These are phyloP conservation scores for Punica granatum DNA, from an alignment of 345 rosid genomes.

Conservation along the genomic window DNA sequence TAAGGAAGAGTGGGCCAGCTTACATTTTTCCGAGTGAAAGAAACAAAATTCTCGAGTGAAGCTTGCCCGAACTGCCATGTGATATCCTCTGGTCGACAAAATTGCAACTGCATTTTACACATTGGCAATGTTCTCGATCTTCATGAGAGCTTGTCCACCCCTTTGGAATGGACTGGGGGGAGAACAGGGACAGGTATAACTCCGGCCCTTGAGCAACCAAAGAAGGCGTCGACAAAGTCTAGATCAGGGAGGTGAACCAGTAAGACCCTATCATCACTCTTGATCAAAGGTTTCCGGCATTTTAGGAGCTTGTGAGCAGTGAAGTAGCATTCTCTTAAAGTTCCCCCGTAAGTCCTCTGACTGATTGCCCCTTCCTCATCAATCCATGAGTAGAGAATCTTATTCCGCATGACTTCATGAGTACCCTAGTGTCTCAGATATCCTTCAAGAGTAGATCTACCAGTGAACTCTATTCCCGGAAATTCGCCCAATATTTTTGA, in stretches of 20 bases:
- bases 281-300: slow-evolving; percentile 39
- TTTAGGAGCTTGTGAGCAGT: slow-evolving; percentile 44
- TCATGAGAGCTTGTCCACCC: slow-evolving; percentile 66
- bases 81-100: slow-evolving; percentile 47
- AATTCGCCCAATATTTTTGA: slow-evolving; percentile 30
- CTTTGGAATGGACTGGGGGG: slow-evolving; percentile 66
- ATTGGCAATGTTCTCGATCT: slow-evolving; percentile 56
- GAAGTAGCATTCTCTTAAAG: slow-evolving; percentile 35
- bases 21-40: slow-evolving; percentile 30
- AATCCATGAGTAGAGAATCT: slow-evolving; percentile 50
- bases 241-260: slow-evolving; percentile 55
- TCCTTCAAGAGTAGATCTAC: slow-evolving; percentile 41
- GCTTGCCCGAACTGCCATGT: slow-evolving; percentile 56
- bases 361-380: slow-evolving; percentile 39
- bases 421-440: slow-evolving; percentile 59
- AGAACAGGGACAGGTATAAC: slow-evolving; percentile 58
- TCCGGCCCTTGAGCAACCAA: slow-evolving; percentile 58
- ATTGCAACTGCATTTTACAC: slow-evolving; percentile 49
- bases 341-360: slow-evolving; percentile 41
- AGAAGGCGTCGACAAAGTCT: slow-evolving; percentile 59
- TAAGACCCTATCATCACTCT: slow-evolving; percentile 52
- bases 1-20: slow-evolving; percentile 62
- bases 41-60: slow-evolving; percentile 38
- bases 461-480: slow-evolving; percentile 43
- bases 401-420: slow-evolving; percentile 22